Base-by-base conservation (phyloP, 208 protist genomes). In the Leishmania martiniquensis region DNA sequence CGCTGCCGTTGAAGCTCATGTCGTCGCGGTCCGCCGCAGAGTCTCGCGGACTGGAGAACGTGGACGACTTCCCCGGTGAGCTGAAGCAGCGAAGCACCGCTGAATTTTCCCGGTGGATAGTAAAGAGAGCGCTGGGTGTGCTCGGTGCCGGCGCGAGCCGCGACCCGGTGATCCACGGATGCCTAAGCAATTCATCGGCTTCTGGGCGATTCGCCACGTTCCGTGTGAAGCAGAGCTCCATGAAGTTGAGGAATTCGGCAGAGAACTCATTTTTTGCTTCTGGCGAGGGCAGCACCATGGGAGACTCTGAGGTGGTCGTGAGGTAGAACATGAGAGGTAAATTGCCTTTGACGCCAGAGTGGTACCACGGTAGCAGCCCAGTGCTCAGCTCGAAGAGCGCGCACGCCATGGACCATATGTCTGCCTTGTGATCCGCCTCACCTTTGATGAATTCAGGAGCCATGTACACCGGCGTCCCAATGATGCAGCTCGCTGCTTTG, bases 381-480 rank as follows among this genome's bases (percentile, higher is more conserved):
- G 95, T 98, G 34, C 78, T 89, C 17, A 98, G 84, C 78, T 98
- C 93, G 76, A 98, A 95, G n/a, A 98, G 81, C 7, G 93, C 84
- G 82, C 93, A 97, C 22, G 80, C 95, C 87, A 96, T 91, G 3
- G 92, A 92, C 93, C 95, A 98, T 49, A 98, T 95, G 74, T 98
- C 95, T 2, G 93, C 88, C 78, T 95, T 96, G 78, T 95, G 91
- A 78, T 85, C 81, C 5, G 81, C 83, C 71, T 95, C 91, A 17
- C 95, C 92, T 59, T 91, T 96, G 78, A 98, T 98, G 69, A 95
- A 82, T 77, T 98, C 95, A 7, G 95, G 95, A 1, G 95, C 87
- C 91, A 98, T 97, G 86, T 98, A 98, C 17, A 93, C 87, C 29
- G 95, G 95, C 4, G 95, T 98, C 17, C 95, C 95, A 72, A 98